Evolutionary conservation across 2,329 filamentous ascomycete genomes (phyloP).

Genomic region (Blumeria hordei): DNA sequence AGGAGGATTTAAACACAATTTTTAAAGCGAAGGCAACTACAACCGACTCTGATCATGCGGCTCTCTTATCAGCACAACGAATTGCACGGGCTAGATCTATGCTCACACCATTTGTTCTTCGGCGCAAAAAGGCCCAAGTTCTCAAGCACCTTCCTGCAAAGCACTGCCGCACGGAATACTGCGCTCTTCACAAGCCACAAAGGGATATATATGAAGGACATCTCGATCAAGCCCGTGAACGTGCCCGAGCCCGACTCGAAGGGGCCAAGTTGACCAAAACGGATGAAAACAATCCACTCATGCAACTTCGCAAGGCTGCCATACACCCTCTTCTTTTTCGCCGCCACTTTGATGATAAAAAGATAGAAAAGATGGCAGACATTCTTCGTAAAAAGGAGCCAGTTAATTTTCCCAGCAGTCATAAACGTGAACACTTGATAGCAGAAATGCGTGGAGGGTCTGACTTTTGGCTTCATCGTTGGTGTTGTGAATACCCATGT

Average conservation of each 20-base stretch:
- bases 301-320: conserved; percentile 77
- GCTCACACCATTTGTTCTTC: conserved; percentile 82
- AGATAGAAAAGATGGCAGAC: conserved; percentile 51
- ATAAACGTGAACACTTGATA: conserved; percentile 25
- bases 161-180: conserved; percentile 53
- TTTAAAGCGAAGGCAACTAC: conserved; percentile 85
- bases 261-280: conserved; percentile 22
- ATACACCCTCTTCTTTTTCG: conserved; percentile 80
- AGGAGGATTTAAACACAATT: conserved; percentile 59
- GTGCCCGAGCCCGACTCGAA: conserved; percentile 30
- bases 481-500: conserved; percentile 32
- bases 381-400: conserved; percentile 48
- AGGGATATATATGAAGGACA: conserved; percentile 47
- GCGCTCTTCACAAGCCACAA: conserved; percentile 53
- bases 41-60: conserved; percentile 53
- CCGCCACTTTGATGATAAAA: conserved; percentile 51
- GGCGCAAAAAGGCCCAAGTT: conserved; percentile 82
- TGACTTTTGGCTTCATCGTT: conserved; percentile 40
- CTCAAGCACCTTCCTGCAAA: conserved; percentile 66
- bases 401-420: conserved; percentile 23
- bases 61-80: conserved; percentile 65
- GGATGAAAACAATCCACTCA: conserved; percentile 49
- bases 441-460: conserved; percentile 32
- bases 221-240: conserved; percentile 36
- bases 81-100: conserved; percentile 75